Evolutionary conservation across 805 yeast genomes (phyloP).

Genomic region (Isabelozyma rhagii): DNA sequence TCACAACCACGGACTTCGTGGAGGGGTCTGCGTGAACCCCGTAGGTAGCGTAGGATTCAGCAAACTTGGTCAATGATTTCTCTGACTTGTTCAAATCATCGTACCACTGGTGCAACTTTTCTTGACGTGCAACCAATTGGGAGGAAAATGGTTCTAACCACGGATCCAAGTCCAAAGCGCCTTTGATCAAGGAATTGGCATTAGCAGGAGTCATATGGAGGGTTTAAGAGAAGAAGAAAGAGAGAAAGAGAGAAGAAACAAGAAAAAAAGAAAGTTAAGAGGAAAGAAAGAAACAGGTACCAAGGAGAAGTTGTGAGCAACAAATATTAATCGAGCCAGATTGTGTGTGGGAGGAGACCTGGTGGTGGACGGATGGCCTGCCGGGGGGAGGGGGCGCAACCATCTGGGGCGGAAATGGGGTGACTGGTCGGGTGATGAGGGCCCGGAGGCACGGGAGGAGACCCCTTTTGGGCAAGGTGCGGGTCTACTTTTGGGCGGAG

Average conservation of each 20-base stretch:
- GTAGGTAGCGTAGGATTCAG: conserved; percentile 69
- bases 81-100: conserved; percentile 52
- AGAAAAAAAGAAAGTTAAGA: too few relatives aligned
- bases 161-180: conserved; percentile 74
- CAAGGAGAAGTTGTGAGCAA: too few relatives aligned
- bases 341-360: too few relatives aligned
- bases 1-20: conserved; percentile 56
- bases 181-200: conserved; percentile 33
- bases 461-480: too few relatives aligned
- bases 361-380: too few relatives aligned
- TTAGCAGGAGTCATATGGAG: background rate
- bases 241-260: background rate
- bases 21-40: conserved; percentile 66
- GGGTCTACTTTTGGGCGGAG: background rate
- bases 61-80: conserved; percentile 58
- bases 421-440: too few relatives aligned
- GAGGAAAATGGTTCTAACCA: conserved; percentile 77
- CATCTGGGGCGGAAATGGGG: too few relatives aligned
- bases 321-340: too few relatives aligned
- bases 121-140: conserved; percentile 67
- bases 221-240: background rate
- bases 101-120: conserved; percentile 63
- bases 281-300: background rate
- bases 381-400: too few relatives aligned
- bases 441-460: too few relatives aligned